Evolutionary conservation across 176 grass and related monocot species (phyloP), one percentile per base, ranked within the genome.

Genomic region (Dendrocalamus sinicus): DNA sequence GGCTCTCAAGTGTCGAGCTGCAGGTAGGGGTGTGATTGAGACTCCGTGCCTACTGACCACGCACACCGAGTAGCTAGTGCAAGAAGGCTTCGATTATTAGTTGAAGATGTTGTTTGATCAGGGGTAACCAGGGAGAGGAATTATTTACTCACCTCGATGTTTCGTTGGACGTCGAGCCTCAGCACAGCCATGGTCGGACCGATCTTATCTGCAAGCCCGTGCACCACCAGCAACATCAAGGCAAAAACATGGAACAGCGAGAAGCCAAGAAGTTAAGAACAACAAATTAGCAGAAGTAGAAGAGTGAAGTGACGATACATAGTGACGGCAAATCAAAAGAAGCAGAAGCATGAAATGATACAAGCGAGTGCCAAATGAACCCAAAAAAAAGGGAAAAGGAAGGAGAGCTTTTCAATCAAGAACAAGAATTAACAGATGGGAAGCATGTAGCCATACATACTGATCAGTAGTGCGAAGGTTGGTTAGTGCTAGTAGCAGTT

Each of bases 151-250:
- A 97, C 95, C 92, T 97, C 78, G 77, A 97, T 94, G 74, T 97
- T 97, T 44, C 92, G 81, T 83, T 92, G 86, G 88, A 97, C 80
- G 90, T 97, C 95, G 82, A 91, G 90, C 79, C 95, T 88, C 81
- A 97, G 78, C 53, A 97, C 95, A 28, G 90, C 91, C 95, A 97
- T 91, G 71, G 92, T 94, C 63, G 95, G 92, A 63, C 92, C 95
- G 55, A 97, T 94, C 91, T 94, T 97, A 95, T 97, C 95, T 97
- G 92, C 73, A 90, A 57, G n/a, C 54, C 60, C 35, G 75, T 75
- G 50, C 1, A 58, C 24, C 70, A 26, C 24, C 72, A 26, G 30
- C 51, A 80, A 71, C 52, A 77, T 70, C 32, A 46, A 72, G 70
- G 37, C 12, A 39, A 5, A 59, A 6, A 70, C 12, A 72, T 2